Evolutionary conservation across 768 basidiomycete genomes (phyloP).

Genomic region (Kwoniella mangroviensis): DNA sequence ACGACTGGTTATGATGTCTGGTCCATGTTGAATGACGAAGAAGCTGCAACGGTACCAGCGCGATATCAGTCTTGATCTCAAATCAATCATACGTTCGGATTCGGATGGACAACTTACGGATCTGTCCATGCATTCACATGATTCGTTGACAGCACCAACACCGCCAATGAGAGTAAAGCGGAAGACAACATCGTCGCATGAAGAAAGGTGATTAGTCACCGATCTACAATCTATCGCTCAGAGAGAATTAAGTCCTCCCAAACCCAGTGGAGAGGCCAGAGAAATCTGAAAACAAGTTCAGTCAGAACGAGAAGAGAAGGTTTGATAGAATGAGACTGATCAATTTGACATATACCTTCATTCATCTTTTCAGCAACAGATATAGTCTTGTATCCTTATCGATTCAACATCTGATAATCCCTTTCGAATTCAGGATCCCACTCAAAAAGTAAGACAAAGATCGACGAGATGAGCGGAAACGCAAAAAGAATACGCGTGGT

Average conservation of each 20-base stretch:
- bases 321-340: not conserved
- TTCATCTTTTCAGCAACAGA: too few relatives aligned
- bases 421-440: not conserved
- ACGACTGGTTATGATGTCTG: slow-evolving; percentile 19
- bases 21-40: slow-evolving; percentile 21
- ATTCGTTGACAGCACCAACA: not conserved
- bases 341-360: too few relatives aligned
- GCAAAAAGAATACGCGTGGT: not conserved
- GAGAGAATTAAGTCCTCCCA: too few relatives aligned
- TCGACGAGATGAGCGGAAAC: not conserved
- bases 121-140: slow-evolving; percentile 12
- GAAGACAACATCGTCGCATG: not conserved
- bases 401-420: not conserved
- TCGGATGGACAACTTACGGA: slow-evolving; percentile 21
- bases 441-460: slow-evolving; percentile 12
- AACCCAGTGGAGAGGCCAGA: too few relatives aligned
- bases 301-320: too few relatives aligned
- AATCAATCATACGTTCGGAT: too few relatives aligned
- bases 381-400: not conserved
- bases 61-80: not conserved
- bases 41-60: slow-evolving; percentile 8
- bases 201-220: not conserved
- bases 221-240: not conserved
- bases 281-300: too few relatives aligned
- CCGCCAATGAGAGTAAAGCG: not conserved